Evolutionary conservation across 352 stramenopile species (phyloP), one percentile per base, ranked within the genome.

Genomic region (Globisporangium perplexum): DNA sequence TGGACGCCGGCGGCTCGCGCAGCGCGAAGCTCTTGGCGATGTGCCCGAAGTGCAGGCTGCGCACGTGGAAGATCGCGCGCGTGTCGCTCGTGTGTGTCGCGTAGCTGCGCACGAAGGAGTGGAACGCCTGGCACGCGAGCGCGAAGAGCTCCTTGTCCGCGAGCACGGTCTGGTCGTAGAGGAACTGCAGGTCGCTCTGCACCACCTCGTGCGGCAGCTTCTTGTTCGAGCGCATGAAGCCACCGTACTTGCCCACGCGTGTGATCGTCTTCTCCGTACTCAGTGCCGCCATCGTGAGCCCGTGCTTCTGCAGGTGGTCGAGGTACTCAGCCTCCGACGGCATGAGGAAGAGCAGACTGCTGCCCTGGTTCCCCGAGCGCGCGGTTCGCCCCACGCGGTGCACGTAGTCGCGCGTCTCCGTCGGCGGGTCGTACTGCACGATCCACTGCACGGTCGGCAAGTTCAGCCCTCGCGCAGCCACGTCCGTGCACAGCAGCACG

Each of bases 341-440:
- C 70, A 98, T 84, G 47, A 99, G 66, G 66, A 99, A 99, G 17
- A 99, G 65, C 23, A 99, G 61, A 69, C 95, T 96, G 65, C 95
- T 95, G 28, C 97, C 97, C 42, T 92, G 61, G 60, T 99, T 99
- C 38, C 97, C 97, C 52, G 96, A 98, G 67, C 98, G 94, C 10
- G 97, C 97, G 39, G 98, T 99, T 66, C 97, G 95, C 38, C 98
- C 98, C 62, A 99, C 98, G 60, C 98, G 86, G 78, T 99, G 98
- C 12, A 99, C 96, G 71, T 99, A 99, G 71, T 98, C 93, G 49
- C 98, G 96, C 38, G 98, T 98, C 77, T 98, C 98, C 33, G 90
- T 98, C 15, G 97, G 96, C 35, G 98, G 88, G 69, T 99, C 97
- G 73, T 98, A 99, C 64, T 99, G 98, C 41, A 99, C 92, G 73